These are phyloP conservation scores for Jacaranda copaia DNA, from an alignment of 257 asterid species.

Conservation along the genomic window DNA sequence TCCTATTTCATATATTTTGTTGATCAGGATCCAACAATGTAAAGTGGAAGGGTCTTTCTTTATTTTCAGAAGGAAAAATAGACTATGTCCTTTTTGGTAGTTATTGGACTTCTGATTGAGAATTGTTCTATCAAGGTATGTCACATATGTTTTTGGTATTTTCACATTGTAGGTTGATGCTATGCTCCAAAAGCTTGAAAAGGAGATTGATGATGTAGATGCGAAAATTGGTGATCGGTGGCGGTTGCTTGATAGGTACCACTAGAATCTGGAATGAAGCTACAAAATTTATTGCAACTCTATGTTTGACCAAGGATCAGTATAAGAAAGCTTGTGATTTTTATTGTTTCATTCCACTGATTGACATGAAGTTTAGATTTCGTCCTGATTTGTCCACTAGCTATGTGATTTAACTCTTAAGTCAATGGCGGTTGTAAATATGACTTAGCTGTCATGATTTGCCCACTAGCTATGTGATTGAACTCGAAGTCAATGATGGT, in stretches of 20 bases:
- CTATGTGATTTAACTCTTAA: no score
- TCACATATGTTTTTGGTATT: constrained; percentile 34
- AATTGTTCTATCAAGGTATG: constrained; percentile 24
- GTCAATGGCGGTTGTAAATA: no score
- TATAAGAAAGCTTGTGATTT: constrained; percentile 1
- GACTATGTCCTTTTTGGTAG: constrained; percentile 20
- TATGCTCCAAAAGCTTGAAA: constrained; percentile 97
- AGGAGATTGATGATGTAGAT: constrained; percentile 97
- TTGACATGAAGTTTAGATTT: constrained; percentile 4
- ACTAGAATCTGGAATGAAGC: constrained; percentile 21
- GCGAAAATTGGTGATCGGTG: constrained; percentile 90
- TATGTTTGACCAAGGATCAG: not conserved
- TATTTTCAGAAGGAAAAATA: no score
- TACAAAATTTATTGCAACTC: constrained; percentile 1
- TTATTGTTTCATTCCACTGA: constrained; percentile 10
- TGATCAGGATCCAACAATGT: no score
- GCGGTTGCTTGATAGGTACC: constrained; percentile 95
- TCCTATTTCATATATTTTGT: constrained; percentile 16
- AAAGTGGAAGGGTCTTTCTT: no score
- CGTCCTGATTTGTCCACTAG: no score
- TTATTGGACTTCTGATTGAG: constrained; percentile 31
- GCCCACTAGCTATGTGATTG: constrained; percentile 5
- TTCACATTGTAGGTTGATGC: constrained; percentile 78
- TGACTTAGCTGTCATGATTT: not conserved
- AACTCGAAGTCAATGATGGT: constrained; percentile 13